phyloP scores from a whole-genome alignment of 257 asterid genomes.

The Scutellaria galericulata region DNA sequence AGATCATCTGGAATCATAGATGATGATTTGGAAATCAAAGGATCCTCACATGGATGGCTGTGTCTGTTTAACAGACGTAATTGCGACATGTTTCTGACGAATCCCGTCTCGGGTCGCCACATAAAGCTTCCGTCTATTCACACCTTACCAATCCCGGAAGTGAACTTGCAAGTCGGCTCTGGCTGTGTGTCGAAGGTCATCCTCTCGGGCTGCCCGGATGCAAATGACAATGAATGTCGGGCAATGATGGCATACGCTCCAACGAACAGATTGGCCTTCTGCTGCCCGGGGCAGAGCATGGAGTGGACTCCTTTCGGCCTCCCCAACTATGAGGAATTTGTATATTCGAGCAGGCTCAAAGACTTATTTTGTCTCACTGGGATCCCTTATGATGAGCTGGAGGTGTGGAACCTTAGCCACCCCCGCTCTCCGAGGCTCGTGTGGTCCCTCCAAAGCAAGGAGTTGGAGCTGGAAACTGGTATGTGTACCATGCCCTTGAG shows the following conservation, averaged over 20 bases:
- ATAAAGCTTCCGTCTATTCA: neutral
- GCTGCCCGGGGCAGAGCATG: constrained; percentile 1
- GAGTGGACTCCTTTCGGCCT: constrained; percentile 15
- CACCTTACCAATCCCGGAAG: neutral
- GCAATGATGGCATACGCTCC: neutral
- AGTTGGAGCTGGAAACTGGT: too few species aligned
- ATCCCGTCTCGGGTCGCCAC: neutral
- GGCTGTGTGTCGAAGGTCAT: neutral
- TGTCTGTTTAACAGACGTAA: neutral
- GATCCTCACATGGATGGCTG: neutral
- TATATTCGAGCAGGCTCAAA: neutral
- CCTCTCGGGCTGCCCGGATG: neutral
- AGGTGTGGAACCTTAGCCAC: neutral
- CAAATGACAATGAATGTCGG: neutral
- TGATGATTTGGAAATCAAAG: neutral
- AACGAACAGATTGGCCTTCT: neutral
- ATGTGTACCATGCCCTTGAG: neutral
- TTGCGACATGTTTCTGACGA: neutral
- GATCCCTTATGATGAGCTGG: neutral
- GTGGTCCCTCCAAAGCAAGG: too few species aligned
- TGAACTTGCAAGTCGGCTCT: neutral
- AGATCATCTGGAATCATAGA: neutral
- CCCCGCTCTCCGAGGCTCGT: neutral
- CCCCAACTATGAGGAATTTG: neutral
- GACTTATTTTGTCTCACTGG: neutral